A percentile compares a stretch with the other conserved stretches of the same genome.
These are phyloP conservation scores for Yarrowia sp. DNA, from an alignment of 805 yeast species.

Conservation along the genomic window DNA sequence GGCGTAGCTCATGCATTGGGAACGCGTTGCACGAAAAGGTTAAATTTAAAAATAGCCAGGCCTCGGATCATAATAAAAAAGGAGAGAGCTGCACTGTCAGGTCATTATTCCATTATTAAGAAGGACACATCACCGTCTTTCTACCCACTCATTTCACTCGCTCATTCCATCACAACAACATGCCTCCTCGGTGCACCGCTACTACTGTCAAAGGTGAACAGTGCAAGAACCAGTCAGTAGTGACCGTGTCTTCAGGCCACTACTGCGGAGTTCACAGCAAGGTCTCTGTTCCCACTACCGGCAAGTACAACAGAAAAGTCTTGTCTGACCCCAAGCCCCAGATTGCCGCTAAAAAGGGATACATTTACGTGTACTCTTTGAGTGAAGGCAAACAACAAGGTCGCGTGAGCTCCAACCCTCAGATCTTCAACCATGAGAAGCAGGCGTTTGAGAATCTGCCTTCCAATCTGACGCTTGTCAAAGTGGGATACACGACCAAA, in stretches of 20 bases:
- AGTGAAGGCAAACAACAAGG: constrained; percentile 5
- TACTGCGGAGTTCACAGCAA: constrained; percentile 22
- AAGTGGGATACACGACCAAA: constrained; percentile 37
- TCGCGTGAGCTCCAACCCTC: constrained; percentile 32
- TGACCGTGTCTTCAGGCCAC: constrained; percentile 23
- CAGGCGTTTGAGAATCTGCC: constrained; percentile 29
- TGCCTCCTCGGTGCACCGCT: constrained; percentile 10
- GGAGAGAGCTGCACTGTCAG: not conserved
- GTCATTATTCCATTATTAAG: too few species aligned
- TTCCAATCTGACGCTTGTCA: constrained; percentile 32
- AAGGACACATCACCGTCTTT: too few species aligned
- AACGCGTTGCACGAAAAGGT: not conserved
- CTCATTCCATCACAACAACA: not conserved
- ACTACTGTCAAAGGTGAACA: constrained; percentile 4
- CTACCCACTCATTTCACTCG: not conserved
- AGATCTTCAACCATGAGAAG: constrained; percentile 31
- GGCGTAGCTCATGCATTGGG: constrained; percentile 3
- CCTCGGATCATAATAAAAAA: not conserved
- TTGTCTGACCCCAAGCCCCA: not conserved
- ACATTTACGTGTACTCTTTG: constrained; percentile 36
- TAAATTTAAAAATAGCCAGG: constrained; percentile 8
- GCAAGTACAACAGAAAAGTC: constrained; percentile 3
- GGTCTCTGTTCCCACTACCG: not conserved
- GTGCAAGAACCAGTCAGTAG: constrained; percentile 10
- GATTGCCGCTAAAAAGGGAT: constrained; percentile 30